phyloP scores from a whole-genome alignment of 208 protist species.

The Crithidia acanthocephali region DNA sequence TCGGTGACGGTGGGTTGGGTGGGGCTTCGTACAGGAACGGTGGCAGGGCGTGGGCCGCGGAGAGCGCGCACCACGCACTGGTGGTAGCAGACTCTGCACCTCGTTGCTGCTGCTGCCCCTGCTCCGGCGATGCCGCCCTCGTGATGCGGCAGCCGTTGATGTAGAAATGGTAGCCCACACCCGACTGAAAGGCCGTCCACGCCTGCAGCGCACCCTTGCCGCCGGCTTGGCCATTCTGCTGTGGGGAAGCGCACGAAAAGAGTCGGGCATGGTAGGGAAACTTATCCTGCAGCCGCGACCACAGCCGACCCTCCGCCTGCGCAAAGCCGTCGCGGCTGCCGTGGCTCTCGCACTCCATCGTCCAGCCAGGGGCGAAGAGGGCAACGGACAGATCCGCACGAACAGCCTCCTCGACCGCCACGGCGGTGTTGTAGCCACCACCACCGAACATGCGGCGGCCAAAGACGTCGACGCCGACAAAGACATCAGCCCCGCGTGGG shows the following conservation, averaged over 20 bases:
- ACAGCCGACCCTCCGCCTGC: constrained; percentile 54
- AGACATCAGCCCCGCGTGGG: constrained; percentile 55
- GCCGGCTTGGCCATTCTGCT: background rate
- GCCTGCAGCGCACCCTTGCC: background rate
- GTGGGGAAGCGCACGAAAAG: background rate
- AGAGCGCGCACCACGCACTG: constrained; percentile 42
- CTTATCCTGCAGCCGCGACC: constrained; percentile 51
- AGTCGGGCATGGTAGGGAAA: constrained; percentile 27
- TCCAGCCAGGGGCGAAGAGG: constrained; percentile 93
- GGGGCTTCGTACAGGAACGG: constrained; percentile 35
- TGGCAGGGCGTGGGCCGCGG: constrained; percentile 32
- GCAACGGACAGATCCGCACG: constrained; percentile 58
- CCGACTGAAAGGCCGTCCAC: constrained; percentile 62
- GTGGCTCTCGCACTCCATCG: constrained; percentile 59
- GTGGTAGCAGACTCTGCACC: background rate
- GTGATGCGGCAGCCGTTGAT: constrained; percentile 50
- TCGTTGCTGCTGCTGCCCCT: background rate
- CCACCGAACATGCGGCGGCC: constrained; percentile 78
- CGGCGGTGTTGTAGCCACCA: constrained; percentile 70
- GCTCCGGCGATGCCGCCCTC: background rate
- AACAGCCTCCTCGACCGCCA: constrained; percentile 43
- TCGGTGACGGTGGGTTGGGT: background rate
- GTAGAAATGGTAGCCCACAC: constrained; percentile 59
- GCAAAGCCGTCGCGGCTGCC: constrained; percentile 55
- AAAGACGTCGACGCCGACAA: constrained; percentile 88